Base-by-base conservation (phyloP, 2,329 filamentous ascomycete genomes). In the Trichoderma sp. region DNA sequence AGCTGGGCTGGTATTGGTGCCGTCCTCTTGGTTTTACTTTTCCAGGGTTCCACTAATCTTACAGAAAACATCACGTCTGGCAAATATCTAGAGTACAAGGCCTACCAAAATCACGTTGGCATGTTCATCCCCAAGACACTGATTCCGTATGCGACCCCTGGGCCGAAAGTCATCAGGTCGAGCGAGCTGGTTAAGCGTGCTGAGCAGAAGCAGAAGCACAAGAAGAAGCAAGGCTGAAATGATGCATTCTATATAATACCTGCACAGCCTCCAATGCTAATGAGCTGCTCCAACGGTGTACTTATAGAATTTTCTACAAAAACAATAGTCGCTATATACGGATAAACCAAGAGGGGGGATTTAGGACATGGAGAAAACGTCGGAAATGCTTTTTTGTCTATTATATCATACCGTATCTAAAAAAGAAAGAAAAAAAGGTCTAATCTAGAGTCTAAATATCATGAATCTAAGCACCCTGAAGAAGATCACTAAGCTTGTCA, bases 51-150 rank as follows among this genome's bases (percentile, higher is more conserved):
- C 74, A 97, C 95, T 0, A 91, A 88, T 84, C 87, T 99, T 53
- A 98, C 96, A 0, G 96, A 99, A 83, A 78, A 85, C 57, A 92
- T 98, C 75, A 95, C 91, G 2, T 83, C 90, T 3, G 84, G 86
- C 68, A 99, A 98, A 81, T 99, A 99, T 79, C 86, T 92, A 0
- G 94, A 97, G 76, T 99, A 99, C 81, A 85, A 86, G 74, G 85
- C 92, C 34, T 99, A 99, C 79, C 93, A 97, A 84, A 86, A 88
- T 75, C 87, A 91, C 71, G 93, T 98, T 4, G 92, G 92, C 73
- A 94, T 90, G 80, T 97, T 98, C 79, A 81, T 98, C 66, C 96
- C 96, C 1, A 88, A 77, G 36, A 80, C 83, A 4, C 65, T 86
- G 12, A 76, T 71, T 2, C 79, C 82, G 0, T 90, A 88, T 76